Evolutionary conservation across 2,329 filamentous ascomycete species (phyloP).

Genomic region (Reticulascus tulasneorum): DNA sequence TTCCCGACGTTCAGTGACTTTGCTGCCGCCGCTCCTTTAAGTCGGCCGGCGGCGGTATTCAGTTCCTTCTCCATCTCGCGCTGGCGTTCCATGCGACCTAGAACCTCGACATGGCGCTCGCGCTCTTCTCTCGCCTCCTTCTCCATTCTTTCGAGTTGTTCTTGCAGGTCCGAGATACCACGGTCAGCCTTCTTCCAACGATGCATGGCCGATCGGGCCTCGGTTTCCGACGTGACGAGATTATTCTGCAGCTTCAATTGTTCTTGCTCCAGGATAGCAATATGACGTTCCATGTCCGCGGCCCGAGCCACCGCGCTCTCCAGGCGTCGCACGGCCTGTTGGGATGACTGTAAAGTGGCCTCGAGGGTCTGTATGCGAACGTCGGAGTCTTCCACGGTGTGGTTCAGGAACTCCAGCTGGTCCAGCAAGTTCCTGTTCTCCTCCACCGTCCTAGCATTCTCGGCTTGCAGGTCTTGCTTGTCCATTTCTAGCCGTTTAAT

Average conservation of each 20-base stretch:
- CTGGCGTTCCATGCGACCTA: conserved; percentile 79
- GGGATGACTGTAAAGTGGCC: conserved; percentile 70
- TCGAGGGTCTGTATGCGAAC: conserved; percentile 73
- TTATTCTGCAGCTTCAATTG: conserved; percentile 68
- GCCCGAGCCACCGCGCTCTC: conserved; percentile 71
- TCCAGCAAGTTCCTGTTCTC: conserved; percentile 80
- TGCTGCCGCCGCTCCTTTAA: conserved; percentile 75
- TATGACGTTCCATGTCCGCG: conserved; percentile 73
- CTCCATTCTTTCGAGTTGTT: conserved; percentile 86
- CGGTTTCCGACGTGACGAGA: conserved; percentile 63
- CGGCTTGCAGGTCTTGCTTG: conserved; percentile 69
- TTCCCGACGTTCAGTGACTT: conserved; percentile 59
- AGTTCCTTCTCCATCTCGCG: conserved; percentile 79
- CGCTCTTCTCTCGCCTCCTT: conserved; percentile 75
- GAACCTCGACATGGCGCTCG: conserved; percentile 74
- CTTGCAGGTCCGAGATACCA: conserved; percentile 72
- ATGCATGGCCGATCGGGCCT: conserved; percentile 73
- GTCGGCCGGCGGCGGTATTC: conserved; percentile 70
- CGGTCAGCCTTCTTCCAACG: conserved; percentile 84
- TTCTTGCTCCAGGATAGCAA: conserved; percentile 76
- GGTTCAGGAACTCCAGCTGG: conserved; percentile 81
- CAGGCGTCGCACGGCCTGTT: conserved; percentile 71
- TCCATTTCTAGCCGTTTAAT: conserved; percentile 73
- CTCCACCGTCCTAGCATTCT: conserved; percentile 73
- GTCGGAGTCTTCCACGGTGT: conserved; percentile 74